Evolutionary conservation across 179 eudicot genomes (phyloP), one percentile per base, ranked within the genome.

Genomic region (Nepenthes alata): DNA sequence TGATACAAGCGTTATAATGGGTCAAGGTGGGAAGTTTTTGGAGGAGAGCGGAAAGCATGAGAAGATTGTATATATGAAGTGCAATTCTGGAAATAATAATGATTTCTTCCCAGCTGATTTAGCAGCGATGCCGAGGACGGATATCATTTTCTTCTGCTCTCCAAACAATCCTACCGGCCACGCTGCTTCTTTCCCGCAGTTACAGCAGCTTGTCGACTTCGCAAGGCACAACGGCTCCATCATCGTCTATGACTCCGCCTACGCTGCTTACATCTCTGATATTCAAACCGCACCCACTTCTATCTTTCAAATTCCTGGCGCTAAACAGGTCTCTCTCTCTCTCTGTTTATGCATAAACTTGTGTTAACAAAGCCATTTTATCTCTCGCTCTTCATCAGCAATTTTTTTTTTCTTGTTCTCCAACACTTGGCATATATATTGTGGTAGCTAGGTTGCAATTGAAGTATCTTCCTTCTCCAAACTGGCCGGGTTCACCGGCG

Each of bases 141-240:
- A 91, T 66, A 61, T 91, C 69, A 89, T 89, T 65, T 91, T 91
- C 72, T 89, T 91, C 72, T 91, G 98, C 67, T 91, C 98, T 47
- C 98, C 98, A 7, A 91, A 91, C 72, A 91, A 91, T 70, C 98
- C 98, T 61, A 91, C 98, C 35, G 98, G 95, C 58, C 77, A 84
- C 65, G 83, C 95, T 78, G 98, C 98, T 47, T 72, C 95, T 37
- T 79, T 86, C 60, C 82, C 80, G 66, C 96, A 91, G 59, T 71
- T 89, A 55, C 78, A 78, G 35, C 73, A 75, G 45, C 67, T 91
- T 50, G 98, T 89, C 6, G 69, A 84, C 59, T 91, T 89, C 71
- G 96, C 98, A 0, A 81, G 77, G 70, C 73, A 78, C 49, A 88
- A 91, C 70, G 91, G 98, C 16, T 89, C 96, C 0, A 84, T 91